These are phyloP conservation scores for Chaetomium strumarium DNA, from an alignment of 2,329 filamentous ascomycete species.

Conservation along the genomic window DNA sequence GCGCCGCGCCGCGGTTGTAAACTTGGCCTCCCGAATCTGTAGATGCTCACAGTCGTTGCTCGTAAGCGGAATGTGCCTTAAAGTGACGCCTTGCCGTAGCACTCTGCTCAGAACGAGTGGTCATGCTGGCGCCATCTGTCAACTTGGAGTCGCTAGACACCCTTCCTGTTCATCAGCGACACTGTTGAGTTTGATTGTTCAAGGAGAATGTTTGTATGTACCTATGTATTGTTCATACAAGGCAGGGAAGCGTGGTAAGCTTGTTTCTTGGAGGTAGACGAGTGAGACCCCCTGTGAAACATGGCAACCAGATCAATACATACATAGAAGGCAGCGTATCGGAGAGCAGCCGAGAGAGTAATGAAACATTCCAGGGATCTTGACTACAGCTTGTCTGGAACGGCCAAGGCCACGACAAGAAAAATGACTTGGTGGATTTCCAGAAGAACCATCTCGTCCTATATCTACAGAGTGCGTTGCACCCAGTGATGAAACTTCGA, in stretches of 20 bases:
- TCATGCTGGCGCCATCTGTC: constrained; percentile 37
- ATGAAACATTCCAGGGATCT: too few species aligned
- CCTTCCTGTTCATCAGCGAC: constrained; percentile 61
- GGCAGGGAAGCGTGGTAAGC: constrained; percentile 65
- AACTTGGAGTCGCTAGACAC: constrained; percentile 59
- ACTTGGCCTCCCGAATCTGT: constrained; percentile 25
- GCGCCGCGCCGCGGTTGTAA: too few species aligned
- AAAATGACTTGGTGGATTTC: constrained; percentile 37
- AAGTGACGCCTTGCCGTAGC: constrained; percentile 47
- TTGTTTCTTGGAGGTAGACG: constrained; percentile 67
- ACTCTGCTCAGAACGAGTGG: constrained; percentile 50
- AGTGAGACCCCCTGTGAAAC: constrained; percentile 44
- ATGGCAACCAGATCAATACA: too few species aligned
- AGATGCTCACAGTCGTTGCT: constrained; percentile 50
- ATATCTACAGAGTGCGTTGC: constrained; percentile 59
- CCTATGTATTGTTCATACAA: too few species aligned
- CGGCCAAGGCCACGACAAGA: too few species aligned
- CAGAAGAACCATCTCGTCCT: constrained; percentile 61
- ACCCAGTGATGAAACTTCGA: constrained; percentile 64
- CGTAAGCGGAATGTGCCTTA: constrained; percentile 55
- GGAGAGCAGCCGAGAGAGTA: too few species aligned
- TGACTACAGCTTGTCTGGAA: too few species aligned
- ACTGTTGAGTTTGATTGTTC: constrained; percentile 80
- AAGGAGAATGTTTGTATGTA: constrained; percentile 53
- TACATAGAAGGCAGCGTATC: too few species aligned